These are phyloP conservation scores for Penicillium argentinense DNA, from an alignment of 495 filamentous ascomycete genomes.

Conservation along the genomic window DNA sequence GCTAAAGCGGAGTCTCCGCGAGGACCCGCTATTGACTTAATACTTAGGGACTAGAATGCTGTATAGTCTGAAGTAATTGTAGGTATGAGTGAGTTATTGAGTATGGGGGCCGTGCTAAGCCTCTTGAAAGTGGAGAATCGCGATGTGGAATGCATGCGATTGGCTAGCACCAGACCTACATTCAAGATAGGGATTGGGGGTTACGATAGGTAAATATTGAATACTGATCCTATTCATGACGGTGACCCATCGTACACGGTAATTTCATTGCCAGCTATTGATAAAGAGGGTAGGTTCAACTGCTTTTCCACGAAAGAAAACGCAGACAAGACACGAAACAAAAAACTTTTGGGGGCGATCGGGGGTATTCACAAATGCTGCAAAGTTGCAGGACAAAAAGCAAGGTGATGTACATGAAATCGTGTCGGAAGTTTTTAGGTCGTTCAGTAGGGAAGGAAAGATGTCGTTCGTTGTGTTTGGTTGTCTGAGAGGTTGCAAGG, in stretches of 20 bases:
- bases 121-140: too few species aligned
- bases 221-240: background rate
- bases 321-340: constrained; percentile 10
- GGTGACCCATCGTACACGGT: constrained; percentile 7
- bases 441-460: constrained; percentile 5
- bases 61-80: too few species aligned
- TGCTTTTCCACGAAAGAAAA: constrained; percentile 10
- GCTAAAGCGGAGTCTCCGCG: too few species aligned
- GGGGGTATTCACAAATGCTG: constrained; percentile 41
- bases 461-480: constrained; percentile 5
- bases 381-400: constrained; percentile 20
- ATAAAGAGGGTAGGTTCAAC: background rate
- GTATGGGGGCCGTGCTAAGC: too few species aligned
- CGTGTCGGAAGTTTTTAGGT: constrained; percentile 12
- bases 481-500: background rate
- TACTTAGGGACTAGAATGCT: too few species aligned
- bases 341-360: constrained; percentile 30
- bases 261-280: constrained; percentile 12
- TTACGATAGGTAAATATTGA: background rate
- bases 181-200: background rate
- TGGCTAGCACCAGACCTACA: too few species aligned
- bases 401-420: constrained; percentile 37
- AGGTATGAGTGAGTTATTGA: too few species aligned
- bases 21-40: too few species aligned
- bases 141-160: too few species aligned